Base-by-base conservation (phyloP, 2,329 filamentous ascomycete genomes). In the Claviceps pazoutovae region DNA sequence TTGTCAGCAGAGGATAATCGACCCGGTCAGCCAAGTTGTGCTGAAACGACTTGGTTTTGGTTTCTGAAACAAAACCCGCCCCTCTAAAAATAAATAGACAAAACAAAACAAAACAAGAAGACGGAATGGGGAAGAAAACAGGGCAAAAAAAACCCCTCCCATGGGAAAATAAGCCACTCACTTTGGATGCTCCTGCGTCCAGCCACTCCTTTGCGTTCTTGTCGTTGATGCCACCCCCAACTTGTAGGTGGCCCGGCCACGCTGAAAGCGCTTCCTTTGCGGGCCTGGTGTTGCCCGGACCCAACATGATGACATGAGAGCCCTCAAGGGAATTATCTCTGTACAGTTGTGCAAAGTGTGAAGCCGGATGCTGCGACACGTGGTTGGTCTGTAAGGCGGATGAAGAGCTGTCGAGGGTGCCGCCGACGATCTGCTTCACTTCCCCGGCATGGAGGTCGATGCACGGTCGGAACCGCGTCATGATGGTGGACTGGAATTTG, bases 341-440 rank as follows among this genome's bases (percentile, higher is more conserved):
- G 75, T 98, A 98, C 17, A 97, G 74, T 53, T 74, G 69, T 37
- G 90, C 86, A 66, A 88, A 98, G 71, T 95, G 77, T 4, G 79
- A 78, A 2, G 93, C 82, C 9, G 90, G 85, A 55, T 91, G 82
- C 48, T 83, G 79, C 9, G 93, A 96, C 55, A 95, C 84, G 71
- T 88, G 90, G 69, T 98, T 98, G 47, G 91, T 97, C 71, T 88
- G 85, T 52, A 97, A 76, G 52, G 79, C 74, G 6, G 75, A 66
- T 1, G 79, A 78, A 8, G 75, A 67, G 64, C 78, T 78, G 69
- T 85, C 84, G 56, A 98, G 78, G 1, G 93, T 97, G 54, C 93
- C 91, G 59, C 93, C 93, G 42, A 98, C 90, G 60, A 98, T 98
- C 68, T 98, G 93, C 74, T 98, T 98, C 54, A 98, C 93, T 65